A percentile compares a stretch with the other conserved stretches of the same genome.
Evolutionary conservation across 805 yeast genomes (phyloP).

Genomic region (Wickerhamomyces xylosicus): DNA sequence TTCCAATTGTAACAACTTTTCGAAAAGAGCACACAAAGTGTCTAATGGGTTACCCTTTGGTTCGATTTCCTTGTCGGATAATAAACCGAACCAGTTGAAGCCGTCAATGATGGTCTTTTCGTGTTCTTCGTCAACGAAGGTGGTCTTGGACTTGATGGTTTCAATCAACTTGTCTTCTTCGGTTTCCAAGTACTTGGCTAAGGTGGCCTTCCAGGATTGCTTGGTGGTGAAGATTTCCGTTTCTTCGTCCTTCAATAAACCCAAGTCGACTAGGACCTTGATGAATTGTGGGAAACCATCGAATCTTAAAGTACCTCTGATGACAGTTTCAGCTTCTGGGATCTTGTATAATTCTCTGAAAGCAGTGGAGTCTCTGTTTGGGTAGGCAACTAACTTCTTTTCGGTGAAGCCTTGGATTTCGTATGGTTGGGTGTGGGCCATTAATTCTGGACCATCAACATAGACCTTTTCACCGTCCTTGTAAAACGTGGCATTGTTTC

Average conservation of each 20-base stretch:
- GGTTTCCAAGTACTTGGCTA: slow-evolving; percentile 67
- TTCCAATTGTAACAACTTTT: slow-evolving; percentile 91
- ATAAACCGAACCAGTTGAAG: slow-evolving; percentile 87
- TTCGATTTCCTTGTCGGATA: slow-evolving; percentile 62
- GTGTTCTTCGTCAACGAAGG: slow-evolving; percentile 72
- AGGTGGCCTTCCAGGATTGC: slow-evolving; percentile 82
- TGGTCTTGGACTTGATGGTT: slow-evolving; percentile 67
- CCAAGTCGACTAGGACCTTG: slow-evolving; percentile 89
- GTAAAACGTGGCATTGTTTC: slow-evolving; percentile 88
- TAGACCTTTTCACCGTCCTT: slow-evolving; percentile 74
- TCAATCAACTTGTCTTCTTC: slow-evolving; percentile 64
- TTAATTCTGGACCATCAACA: slow-evolving; percentile 80
- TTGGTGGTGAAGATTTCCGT: slow-evolving; percentile 45
- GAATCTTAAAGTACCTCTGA: slow-evolving; percentile 95
- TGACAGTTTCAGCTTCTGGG: slow-evolving; percentile 95
- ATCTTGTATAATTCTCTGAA: slow-evolving; percentile 87
- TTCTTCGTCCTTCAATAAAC: slow-evolving; percentile 76
- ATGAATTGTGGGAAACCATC: slow-evolving; percentile 99
- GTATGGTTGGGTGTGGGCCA: slow-evolving; percentile 93
- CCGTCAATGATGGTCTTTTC: slow-evolving; percentile 83
- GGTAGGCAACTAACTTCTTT: slow-evolving; percentile 69
- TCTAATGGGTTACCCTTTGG: slow-evolving; percentile 95
- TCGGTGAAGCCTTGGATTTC: slow-evolving; percentile 86
- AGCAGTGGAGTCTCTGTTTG: slow-evolving; percentile 95
- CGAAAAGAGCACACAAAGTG: slow-evolving; percentile 93